Conservation (phyloP, 2,329 filamentous ascomycete species). For the Alternaria gansuensis region DNA sequence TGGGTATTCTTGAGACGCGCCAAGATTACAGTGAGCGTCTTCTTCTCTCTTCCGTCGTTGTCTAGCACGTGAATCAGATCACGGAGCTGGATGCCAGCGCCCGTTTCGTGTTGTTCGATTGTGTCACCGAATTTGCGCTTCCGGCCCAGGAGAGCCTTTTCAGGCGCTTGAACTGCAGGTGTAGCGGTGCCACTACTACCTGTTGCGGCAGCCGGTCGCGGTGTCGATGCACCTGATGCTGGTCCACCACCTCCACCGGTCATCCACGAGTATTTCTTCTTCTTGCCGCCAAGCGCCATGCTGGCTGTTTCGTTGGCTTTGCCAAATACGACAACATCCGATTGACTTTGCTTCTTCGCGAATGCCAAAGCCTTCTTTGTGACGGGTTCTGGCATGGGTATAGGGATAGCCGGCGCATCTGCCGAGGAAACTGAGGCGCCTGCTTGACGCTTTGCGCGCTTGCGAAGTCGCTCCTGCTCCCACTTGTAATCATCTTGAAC, state of each 20-base stretch:
- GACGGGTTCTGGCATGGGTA: constrained; percentile 58
- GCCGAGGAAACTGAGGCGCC: constrained; percentile 39
- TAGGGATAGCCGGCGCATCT: constrained; percentile 37
- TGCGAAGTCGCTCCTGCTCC: constrained; percentile 70
- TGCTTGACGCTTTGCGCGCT: constrained; percentile 55
- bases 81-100: constrained; percentile 80
- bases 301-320: constrained; percentile 87
- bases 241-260: constrained; percentile 56
- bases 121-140: constrained; percentile 74
- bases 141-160: constrained; percentile 63
- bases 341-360: constrained; percentile 74
- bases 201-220: constrained; percentile 39
- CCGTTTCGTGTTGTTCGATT: constrained; percentile 80
- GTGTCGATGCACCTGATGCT: constrained; percentile 46
- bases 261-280: constrained; percentile 81
- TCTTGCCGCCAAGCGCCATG: constrained; percentile 74
- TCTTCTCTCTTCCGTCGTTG: constrained; percentile 74
- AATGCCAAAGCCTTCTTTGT: constrained; percentile 90
- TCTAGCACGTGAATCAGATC: constrained; percentile 85
- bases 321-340: constrained; percentile 79
- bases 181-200: constrained; percentile 41
- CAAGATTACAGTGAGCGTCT: constrained; percentile 54
- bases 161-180: constrained; percentile 31
- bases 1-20: constrained; percentile 46
- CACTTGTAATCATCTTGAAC: constrained; percentile 67